phyloP scores from a whole-genome alignment of 768 basidiomycete genomes.

The Porphyrellus cyaneotinctus region DNA sequence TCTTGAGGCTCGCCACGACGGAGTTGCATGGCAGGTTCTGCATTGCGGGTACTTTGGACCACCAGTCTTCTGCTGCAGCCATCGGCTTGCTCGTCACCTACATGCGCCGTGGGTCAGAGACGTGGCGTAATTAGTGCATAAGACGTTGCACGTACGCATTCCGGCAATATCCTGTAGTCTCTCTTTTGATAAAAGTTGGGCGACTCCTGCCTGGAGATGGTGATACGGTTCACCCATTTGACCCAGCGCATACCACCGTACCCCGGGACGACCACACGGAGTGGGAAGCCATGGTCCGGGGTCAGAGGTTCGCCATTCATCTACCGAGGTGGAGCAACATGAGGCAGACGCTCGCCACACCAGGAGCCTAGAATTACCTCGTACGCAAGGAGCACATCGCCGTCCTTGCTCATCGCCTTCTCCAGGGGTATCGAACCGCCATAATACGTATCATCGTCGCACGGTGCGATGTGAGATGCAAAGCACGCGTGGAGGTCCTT shows the following conservation, averaged over 20 bases:
- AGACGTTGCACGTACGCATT: slow-evolving; percentile 34
- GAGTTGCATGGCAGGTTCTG: slow-evolving; percentile 60
- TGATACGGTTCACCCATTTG: slow-evolving; percentile 68
- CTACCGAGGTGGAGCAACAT: slow-evolving; percentile 19
- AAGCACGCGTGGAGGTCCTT: slow-evolving; percentile 52
- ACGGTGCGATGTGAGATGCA: slow-evolving; percentile 53
- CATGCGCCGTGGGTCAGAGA: not conserved
- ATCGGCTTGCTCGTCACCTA: slow-evolving; percentile 26
- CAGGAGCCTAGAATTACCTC: slow-evolving; percentile 37
- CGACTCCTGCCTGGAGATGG: slow-evolving; percentile 50
- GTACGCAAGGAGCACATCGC: slow-evolving; percentile 58
- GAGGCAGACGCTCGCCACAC: too few species aligned
- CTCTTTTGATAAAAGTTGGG: slow-evolving; percentile 68
- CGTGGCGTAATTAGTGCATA: not conserved
- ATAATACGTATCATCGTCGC: slow-evolving; percentile 59
- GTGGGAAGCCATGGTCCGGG: slow-evolving; percentile 59
- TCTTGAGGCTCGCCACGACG: slow-evolving; percentile 39
- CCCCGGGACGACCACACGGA: slow-evolving; percentile 67
- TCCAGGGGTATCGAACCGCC: slow-evolving; percentile 59
- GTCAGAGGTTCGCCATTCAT: slow-evolving; percentile 62
- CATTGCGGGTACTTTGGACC: slow-evolving; percentile 57
- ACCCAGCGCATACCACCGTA: slow-evolving; percentile 69
- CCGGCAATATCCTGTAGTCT: slow-evolving; percentile 65
- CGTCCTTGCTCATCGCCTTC: slow-evolving; percentile 43
- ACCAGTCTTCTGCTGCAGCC: slow-evolving; percentile 32